Percentiles rank a stretch among this genome's conserved stretches.
phyloP scores from a whole-genome alignment of 352 stramenopile species.

The Vaucheria bursata region DNA sequence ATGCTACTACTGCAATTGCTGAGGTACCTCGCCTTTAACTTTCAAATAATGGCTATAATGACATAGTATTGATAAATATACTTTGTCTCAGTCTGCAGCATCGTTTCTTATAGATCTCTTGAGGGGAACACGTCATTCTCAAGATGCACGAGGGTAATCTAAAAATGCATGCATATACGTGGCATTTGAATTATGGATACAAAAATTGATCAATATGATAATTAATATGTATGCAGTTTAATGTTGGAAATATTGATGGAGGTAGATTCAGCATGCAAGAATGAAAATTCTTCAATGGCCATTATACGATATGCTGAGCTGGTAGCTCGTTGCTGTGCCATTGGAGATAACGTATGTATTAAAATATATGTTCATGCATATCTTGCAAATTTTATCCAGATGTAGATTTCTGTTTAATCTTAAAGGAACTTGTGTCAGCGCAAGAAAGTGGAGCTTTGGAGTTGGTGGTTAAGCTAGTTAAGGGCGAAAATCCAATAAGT shows the following conservation, averaged over 20 bases:
- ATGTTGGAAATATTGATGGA: slow-evolving; percentile 7
- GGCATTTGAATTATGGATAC: too few species aligned
- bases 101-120: not conserved
- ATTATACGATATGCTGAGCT: not conserved
- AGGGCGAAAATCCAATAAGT: not conserved
- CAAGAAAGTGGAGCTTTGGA: not conserved
- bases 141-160: not conserved
- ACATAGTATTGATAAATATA: not conserved
- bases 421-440: not conserved
- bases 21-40: slow-evolving; percentile 7
- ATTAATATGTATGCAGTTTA: not conserved
- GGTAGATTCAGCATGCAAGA: not conserved
- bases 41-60: not conserved
- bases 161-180: too few species aligned
- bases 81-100: not conserved
- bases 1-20: not conserved
- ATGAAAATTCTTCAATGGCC: not conserved
- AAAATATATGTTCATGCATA: not conserved
- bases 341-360: not conserved
- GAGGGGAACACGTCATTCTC: not conserved
- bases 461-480: not conserved
- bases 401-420: not conserved
- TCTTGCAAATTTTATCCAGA: not conserved
- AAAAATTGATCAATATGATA: too few species aligned
- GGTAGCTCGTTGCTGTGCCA: slow-evolving; percentile 1